Percentiles rank a stretch among this genome's conserved stretches.
These are phyloP conservation scores for Cercospora sojina DNA, from an alignment of 2,329 filamentous ascomycete genomes.

Conservation along the genomic window DNA sequence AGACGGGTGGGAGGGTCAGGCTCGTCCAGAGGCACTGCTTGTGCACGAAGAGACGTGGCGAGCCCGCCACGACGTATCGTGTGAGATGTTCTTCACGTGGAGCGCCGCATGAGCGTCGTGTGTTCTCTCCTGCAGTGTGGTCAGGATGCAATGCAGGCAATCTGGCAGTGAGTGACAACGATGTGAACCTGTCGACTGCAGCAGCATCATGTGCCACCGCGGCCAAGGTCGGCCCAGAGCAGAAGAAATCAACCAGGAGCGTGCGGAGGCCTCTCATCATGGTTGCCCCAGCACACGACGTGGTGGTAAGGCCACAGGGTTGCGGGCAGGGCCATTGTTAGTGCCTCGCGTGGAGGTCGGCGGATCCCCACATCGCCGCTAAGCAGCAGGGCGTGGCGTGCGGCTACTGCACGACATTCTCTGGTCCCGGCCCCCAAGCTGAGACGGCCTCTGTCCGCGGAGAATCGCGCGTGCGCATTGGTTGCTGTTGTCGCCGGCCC, in stretches of 20 bases:
- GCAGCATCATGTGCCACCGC: not conserved
- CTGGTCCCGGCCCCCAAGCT: slow-evolving; percentile 9
- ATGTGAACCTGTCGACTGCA: not conserved
- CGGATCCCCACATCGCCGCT: not conserved
- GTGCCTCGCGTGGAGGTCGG: slow-evolving; percentile 9
- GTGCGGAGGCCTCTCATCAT: not conserved
- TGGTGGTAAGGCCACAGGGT: slow-evolving; percentile 7
- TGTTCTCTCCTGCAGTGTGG: not conserved
- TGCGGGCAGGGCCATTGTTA: slow-evolving; percentile 7
- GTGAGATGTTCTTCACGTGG: not conserved
- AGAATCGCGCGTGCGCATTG: not conserved
- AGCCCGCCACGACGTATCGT: not conserved
- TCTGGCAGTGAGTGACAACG: not conserved
- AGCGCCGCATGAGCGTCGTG: not conserved
- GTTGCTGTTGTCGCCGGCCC: not conserved
- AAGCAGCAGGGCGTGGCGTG: slow-evolving; percentile 5
- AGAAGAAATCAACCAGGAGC: slow-evolving; percentile 4
- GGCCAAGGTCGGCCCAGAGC: not conserved
- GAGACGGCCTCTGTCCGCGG: not conserved
- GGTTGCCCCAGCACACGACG: not conserved
- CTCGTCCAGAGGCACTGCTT: not conserved
- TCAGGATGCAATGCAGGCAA: not conserved
- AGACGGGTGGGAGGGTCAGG: not conserved
- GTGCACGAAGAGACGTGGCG: not conserved
- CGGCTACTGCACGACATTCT: slow-evolving; percentile 15